Evolutionary conservation across 495 filamentous ascomycete species (phyloP).

Genomic region (Cenococcum geophilum): DNA sequence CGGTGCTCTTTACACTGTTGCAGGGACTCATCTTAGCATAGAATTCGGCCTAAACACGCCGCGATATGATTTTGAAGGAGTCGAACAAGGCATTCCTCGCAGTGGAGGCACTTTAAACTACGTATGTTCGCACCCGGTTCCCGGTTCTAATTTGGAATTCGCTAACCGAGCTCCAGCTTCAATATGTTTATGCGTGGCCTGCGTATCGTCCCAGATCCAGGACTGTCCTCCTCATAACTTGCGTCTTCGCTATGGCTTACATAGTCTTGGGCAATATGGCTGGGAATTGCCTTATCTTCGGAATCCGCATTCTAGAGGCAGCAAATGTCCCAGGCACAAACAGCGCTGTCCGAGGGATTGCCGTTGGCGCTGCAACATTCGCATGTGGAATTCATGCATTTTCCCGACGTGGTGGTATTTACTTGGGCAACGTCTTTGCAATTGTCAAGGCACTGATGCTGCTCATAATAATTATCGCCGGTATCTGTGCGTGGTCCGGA

Average conservation of each 20-base stretch:
- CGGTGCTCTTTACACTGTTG: slow-evolving; percentile 7
- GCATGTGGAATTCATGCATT: slow-evolving; percentile 46
- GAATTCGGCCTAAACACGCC: slow-evolving; percentile 20
- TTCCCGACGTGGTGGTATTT: slow-evolving; percentile 47
- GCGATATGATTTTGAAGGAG: slow-evolving; percentile 11
- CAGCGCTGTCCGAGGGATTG: slow-evolving; percentile 39
- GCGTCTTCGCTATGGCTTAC: slow-evolving; percentile 45
- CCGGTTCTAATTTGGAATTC: too few species aligned
- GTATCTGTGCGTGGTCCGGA: slow-evolving; percentile 31
- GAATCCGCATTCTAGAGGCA: slow-evolving; percentile 36
- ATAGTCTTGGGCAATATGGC: slow-evolving; percentile 48
- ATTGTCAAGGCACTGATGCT: slow-evolving; percentile 45
- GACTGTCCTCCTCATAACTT: slow-evolving; percentile 36
- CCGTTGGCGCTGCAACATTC: slow-evolving; percentile 39
- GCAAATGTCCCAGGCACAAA: slow-evolving; percentile 22
- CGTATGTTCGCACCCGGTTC: too few species aligned
- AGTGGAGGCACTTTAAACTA: slow-evolving; percentile 52
- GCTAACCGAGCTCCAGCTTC: slow-evolving; percentile 38
- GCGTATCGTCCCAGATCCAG: slow-evolving; percentile 13
- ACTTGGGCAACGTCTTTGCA: slow-evolving; percentile 47
- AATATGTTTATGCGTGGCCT: slow-evolving; percentile 42
- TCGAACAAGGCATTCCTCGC: slow-evolving; percentile 38
- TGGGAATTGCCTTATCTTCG: slow-evolving; percentile 46
- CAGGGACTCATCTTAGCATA: slow-evolving; percentile 10
- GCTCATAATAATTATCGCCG: slow-evolving; percentile 40